Evolutionary conservation across 495 filamentous ascomycete genomes (phyloP), one percentile per base, ranked within the genome.

Genomic region (Trichodelitschia bisporula): DNA sequence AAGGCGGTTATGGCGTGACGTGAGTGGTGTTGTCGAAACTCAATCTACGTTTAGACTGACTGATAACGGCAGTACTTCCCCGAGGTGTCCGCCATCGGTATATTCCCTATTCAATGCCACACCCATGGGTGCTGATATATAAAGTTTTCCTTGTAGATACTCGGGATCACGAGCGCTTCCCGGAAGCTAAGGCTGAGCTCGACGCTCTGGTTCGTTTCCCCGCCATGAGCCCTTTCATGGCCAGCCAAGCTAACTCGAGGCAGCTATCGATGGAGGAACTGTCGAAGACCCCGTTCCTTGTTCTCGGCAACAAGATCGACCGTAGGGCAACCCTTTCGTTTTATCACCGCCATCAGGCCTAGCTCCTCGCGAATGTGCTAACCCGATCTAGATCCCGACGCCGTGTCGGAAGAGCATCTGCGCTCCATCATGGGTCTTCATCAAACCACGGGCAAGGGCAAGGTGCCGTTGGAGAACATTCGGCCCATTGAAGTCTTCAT

Each of bases 241-340:
- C 6, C n/a, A 24, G 6, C 6, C 6, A 24, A 6, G 27, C 27
- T 29, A 13, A n/a, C 14, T 5, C 8, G 27, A 14, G 4, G 3
- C 34, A 42, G 12, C 37, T 45, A 8, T 32, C 36, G 8, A 47
- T 46, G 42, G 43, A 46, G 28, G 40, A 46, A 20, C 45, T 45
- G 8, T 51, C 64, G 38, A 92, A 89, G 63, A 83, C 93, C 15
- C 86, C 86, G 33, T 93, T 93, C 53, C 64, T 92, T 28, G 61
- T 97, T 26, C 69, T 97, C 34, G 86, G 84, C 34, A 95, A 97
- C 64, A 97, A 95, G 68, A 97, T 93, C 52, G 84, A 97, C 51
- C 83, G 31, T 33, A 29, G 15, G 31, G 14, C 9, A 6, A 12
- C 8, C 8, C 8, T 8, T 12, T 8, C 21, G 12, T 25, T 8